These are phyloP conservation scores for Lycium ferocissimum DNA, from an alignment of 257 asterid species.

Conservation along the genomic window DNA sequence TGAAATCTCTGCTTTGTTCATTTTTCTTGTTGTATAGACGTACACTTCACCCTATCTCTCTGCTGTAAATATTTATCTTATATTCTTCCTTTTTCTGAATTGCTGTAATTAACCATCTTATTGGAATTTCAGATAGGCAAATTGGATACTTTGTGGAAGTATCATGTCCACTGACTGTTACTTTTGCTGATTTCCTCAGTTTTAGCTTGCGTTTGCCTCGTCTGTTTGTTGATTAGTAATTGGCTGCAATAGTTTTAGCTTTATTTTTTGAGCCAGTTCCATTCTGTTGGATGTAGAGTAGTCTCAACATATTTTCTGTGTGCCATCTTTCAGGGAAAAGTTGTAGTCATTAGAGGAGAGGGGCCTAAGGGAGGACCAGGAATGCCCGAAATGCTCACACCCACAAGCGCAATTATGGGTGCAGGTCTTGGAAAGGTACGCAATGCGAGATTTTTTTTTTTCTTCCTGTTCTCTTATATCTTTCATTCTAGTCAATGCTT, in stretches of 20 bases:
- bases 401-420: conserved; percentile 99
- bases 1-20: background rate
- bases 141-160: background rate
- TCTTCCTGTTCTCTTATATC: background rate
- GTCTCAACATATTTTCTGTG: background rate
- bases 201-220: background rate
- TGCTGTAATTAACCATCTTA: background rate
- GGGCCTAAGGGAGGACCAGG: conserved; percentile 99
- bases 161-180: background rate
- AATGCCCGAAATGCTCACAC: conserved; percentile 99
- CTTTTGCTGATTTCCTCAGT: background rate
- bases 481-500: background rate
- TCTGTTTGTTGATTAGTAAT: conserved; percentile 12
- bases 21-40: background rate
- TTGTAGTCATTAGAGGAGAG: conserved; percentile 93
- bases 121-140: background rate
- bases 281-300: background rate
- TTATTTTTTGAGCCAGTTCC: background rate
- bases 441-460: background rate
- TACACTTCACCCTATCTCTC: background rate
- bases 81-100: background rate
- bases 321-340: conserved; percentile 74
- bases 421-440: conserved; percentile 98
- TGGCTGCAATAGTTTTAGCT: background rate
- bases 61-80: background rate